Evolutionary conservation across 768 basidiomycete species (phyloP), one percentile per base, ranked within the genome.

Genomic region (Boletus subparvulus): DNA sequence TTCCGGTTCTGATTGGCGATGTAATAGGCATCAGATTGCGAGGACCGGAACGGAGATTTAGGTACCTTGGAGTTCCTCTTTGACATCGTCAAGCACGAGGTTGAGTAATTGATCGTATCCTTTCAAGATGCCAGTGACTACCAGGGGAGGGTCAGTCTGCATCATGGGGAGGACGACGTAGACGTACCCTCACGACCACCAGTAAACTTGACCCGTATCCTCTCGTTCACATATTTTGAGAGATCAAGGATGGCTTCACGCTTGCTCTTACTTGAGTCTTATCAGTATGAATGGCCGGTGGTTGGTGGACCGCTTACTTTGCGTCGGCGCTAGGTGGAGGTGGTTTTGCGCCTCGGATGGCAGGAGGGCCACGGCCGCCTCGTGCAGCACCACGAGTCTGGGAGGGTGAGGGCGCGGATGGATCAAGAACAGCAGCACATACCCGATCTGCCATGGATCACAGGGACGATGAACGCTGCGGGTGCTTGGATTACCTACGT

Each of bases 41-140:
- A 59, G 47, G 46, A 58, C 56, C 51, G 60, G 54, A 51, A 50
- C 59, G 39, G 52, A 46, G 10, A 43, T 45, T 35, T 8, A 60
- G 78, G 61, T 67, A 90, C 90, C 85, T 68, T 82, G 80, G 3
- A 91, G 62, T 39, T 89, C 82, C 74, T 99, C 97, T 65, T 88
- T 83, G 7, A 98, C 94, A 57, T 97, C 92, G 73, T 99, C 97
- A 48, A 99, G 83, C 48, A 99, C 97, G 53, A 99, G 87, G 72
- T 99, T 98, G 55, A 98, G 82, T 39, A 98, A 78, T 64, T 98
- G 95, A 74, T 98, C 97, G 66, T 85, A 98, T 26, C 97, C 97
- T 74, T 99, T 99, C 60, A 99, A 74, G 17, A 90, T 82, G 4
- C 97, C 97, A 9, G 84, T 90, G 50, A 98, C 96, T 98, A 65